Evolutionary conservation across 2,329 filamentous ascomycete species (phyloP).

Genomic region (Trichoderma citrinoviride): DNA sequence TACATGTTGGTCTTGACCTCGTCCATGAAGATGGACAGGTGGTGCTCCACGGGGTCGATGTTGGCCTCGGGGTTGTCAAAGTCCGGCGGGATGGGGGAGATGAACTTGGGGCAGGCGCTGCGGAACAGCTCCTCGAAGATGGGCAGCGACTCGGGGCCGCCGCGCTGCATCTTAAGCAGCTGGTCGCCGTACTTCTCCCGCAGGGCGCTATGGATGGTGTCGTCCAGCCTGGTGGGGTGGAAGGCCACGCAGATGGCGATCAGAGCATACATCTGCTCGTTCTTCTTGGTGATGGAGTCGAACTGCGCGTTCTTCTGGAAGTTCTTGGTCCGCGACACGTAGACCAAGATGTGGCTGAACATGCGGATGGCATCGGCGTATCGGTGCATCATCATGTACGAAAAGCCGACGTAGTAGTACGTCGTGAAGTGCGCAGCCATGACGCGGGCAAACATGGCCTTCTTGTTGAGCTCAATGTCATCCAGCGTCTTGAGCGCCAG

Average conservation of each 20-base stretch:
- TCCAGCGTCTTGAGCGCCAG: slow-evolving; percentile 97
- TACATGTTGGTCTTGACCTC: slow-evolving; percentile 99
- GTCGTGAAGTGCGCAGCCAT: slow-evolving; percentile 99
- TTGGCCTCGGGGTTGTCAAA: slow-evolving; percentile 97
- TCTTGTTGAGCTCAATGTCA: slow-evolving; percentile 99
- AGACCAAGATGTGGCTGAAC: slow-evolving; percentile 99
- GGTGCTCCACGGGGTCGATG: slow-evolving; percentile 95
- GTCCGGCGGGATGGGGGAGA: slow-evolving; percentile 93
- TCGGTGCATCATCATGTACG: slow-evolving; percentile 99
- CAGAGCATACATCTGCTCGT: slow-evolving; percentile 99
- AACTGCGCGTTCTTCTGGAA: slow-evolving; percentile 99
- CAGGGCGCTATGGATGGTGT: slow-evolving; percentile 97
- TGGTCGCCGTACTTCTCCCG: slow-evolving; percentile 99
- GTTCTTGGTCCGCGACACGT: slow-evolving; percentile 98
- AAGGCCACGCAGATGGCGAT: slow-evolving; percentile 99
- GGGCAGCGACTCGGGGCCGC: slow-evolving; percentile 89
- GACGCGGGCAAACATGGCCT: slow-evolving; percentile 98
- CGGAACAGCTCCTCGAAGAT: slow-evolving; percentile 99
- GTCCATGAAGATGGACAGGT: slow-evolving; percentile 97
- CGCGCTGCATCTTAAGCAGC: slow-evolving; percentile 92
- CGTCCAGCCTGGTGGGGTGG: slow-evolving; percentile 93
- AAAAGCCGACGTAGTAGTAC: slow-evolving; percentile 99
- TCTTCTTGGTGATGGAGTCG: slow-evolving; percentile 99
- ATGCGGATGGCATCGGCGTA: slow-evolving; percentile 99
- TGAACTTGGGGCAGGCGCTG: slow-evolving; percentile 98